These are phyloP conservation scores for Boletus insuetus DNA, from an alignment of 768 basidiomycete genomes.

Conservation along the genomic window DNA sequence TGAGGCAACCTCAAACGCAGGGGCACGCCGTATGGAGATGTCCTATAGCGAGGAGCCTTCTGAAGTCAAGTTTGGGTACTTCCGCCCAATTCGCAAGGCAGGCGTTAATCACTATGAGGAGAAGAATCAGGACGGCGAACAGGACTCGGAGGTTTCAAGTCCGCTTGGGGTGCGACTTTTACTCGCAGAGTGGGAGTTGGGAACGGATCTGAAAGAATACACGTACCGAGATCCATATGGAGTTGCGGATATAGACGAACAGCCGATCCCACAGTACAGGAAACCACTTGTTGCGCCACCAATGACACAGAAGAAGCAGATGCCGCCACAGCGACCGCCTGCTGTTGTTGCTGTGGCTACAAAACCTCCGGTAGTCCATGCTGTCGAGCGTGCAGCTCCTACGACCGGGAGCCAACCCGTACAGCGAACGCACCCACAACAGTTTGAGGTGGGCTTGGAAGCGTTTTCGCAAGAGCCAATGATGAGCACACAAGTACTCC, in stretches of 20 bases:
- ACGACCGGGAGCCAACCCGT: slow-evolving; percentile 8
- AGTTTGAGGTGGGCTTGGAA: slow-evolving; percentile 3
- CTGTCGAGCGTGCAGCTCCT: slow-evolving; percentile 1
- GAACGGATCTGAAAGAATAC: slow-evolving; percentile 49
- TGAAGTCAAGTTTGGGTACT: slow-evolving; percentile 58
- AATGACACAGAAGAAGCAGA: slow-evolving; percentile 22
- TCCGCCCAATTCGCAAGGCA: slow-evolving; percentile 46
- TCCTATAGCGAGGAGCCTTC: slow-evolving; percentile 56
- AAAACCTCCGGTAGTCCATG: slow-evolving; percentile 17
- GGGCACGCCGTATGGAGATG: slow-evolving; percentile 33
- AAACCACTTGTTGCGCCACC: background rate
- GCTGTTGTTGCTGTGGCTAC: slow-evolving; percentile 34
- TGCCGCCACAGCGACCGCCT: slow-evolving; percentile 36
- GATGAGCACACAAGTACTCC: slow-evolving; percentile 67
- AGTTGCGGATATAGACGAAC: slow-evolving; percentile 21
- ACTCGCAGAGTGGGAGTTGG: slow-evolving; percentile 66
- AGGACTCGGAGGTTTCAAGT: slow-evolving; percentile 26
- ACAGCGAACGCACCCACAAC: slow-evolving; percentile 19
- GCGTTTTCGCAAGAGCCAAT: slow-evolving; percentile 42
- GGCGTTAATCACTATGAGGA: slow-evolving; percentile 29
- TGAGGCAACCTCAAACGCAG: slow-evolving; percentile 8
- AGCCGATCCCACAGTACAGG: slow-evolving; percentile 14
- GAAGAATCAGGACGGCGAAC: slow-evolving; percentile 13
- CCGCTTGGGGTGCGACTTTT: slow-evolving; percentile 61
- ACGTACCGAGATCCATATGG: slow-evolving; percentile 57